These are phyloP conservation scores for Nothopassalora personata DNA, from an alignment of 2,329 filamentous ascomycete genomes.

Conservation along the genomic window DNA sequence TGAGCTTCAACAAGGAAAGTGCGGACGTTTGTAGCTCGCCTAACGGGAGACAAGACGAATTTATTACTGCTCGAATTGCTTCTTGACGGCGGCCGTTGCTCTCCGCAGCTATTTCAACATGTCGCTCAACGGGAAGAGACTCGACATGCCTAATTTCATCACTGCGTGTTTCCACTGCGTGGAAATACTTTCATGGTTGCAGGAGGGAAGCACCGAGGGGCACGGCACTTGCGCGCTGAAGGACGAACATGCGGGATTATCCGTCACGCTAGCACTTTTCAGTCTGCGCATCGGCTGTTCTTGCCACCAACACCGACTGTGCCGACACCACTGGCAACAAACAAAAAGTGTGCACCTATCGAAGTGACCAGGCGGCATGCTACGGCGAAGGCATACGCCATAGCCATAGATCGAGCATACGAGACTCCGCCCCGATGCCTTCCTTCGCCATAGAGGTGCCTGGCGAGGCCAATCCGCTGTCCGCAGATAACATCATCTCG, in stretches of 20 bases:
- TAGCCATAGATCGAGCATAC: background rate
- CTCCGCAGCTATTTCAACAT: conserved; percentile 56
- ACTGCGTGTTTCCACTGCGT: too few species aligned
- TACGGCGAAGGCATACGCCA: too few species aligned
- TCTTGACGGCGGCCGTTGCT: conserved; percentile 34
- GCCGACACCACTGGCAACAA: background rate
- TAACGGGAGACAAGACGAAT: conserved; percentile 1
- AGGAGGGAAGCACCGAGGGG: too few species aligned
- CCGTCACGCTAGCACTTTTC: background rate
- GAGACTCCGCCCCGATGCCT: conserved; percentile 11
- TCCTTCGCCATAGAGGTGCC: conserved; percentile 61
- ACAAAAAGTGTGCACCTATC: background rate
- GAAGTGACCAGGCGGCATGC: background rate
- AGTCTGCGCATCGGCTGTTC: background rate
- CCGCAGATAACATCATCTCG: conserved; percentile 43
- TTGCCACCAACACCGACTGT: background rate
- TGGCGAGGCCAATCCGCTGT: conserved; percentile 65
- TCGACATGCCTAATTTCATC: conserved; percentile 32
- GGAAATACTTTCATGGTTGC: conserved; percentile 51
- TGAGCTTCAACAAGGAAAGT: background rate
- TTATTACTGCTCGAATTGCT: conserved; percentile 26
- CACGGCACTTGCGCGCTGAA: too few species aligned
- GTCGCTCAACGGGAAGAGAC: conserved; percentile 17
- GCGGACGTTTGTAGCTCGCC: background rate
- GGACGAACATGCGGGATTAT: background rate